phyloP scores from a whole-genome alignment of 306 rosid species.

The Cucurbita maxima region DNA sequence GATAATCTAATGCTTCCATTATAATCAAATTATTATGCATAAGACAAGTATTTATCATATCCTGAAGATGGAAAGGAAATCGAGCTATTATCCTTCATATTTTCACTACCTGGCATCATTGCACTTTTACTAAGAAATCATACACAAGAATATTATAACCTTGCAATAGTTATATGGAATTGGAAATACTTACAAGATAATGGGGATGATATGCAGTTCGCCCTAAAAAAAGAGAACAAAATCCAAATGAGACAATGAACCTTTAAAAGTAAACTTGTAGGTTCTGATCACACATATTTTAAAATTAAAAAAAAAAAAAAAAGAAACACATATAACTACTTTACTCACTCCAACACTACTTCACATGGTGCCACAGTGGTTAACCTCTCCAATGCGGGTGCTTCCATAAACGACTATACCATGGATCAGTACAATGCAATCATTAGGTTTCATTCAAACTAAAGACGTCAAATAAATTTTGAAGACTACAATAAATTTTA shows the following conservation, averaged over 20 bases:
- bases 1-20: neutral
- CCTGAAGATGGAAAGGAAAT: neutral
- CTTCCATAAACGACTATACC: conserved; percentile 51
- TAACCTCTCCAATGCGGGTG: conserved; percentile 47
- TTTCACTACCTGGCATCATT: neutral
- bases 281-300: neutral
- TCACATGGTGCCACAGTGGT: conserved; percentile 28
- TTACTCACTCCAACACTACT: conserved; percentile 38
- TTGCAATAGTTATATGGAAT: neutral
- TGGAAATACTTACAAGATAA: conserved; percentile 23
- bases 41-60: neutral
- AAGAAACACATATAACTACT: neutral
- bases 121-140: neutral
- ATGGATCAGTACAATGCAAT: conserved; percentile 69
- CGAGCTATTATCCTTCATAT: neutral
- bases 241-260: neutral
- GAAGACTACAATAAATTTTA: neutral
- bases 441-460: conserved; percentile 31
- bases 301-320: too few species aligned
- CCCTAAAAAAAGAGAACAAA: conserved; percentile 15
- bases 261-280: neutral
- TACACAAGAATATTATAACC: neutral
- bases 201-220: conserved; percentile 11
- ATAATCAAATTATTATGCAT: neutral
- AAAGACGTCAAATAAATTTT: neutral